Conservation (phyloP, 2,329 filamentous ascomycete genomes). For the Ophiobolus disseminans region DNA sequence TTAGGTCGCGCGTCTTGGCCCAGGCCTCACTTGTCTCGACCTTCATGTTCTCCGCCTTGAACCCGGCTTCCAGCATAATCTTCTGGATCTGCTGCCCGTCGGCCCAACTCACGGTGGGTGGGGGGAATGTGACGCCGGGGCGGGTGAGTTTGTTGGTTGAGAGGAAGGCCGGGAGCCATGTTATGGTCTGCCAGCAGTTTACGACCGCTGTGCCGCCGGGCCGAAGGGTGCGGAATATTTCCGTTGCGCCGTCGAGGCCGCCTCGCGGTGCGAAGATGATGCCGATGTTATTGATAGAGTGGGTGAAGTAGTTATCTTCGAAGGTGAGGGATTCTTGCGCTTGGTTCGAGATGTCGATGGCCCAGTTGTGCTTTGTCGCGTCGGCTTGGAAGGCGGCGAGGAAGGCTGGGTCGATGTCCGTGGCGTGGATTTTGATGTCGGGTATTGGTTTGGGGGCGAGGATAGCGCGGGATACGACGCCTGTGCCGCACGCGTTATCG, state of each 20-base stretch:
- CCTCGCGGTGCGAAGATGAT: conserved; percentile 46
- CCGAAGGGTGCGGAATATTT: conserved; percentile 50
- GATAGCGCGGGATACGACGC: conserved; percentile 36
- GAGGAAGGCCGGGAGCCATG: conserved; percentile 32
- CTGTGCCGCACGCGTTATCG: conserved; percentile 46
- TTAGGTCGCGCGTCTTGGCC: conserved; percentile 25
- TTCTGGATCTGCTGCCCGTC: conserved; percentile 37
- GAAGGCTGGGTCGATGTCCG: conserved; percentile 40
- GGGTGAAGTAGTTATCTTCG: conserved; percentile 44
- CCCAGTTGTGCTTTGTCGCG: conserved; percentile 27
- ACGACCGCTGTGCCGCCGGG: conserved; percentile 49
- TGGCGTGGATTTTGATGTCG: conserved; percentile 36
- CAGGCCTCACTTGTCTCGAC: conserved; percentile 35
- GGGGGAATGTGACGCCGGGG: conserved; percentile 21
- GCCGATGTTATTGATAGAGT: conserved; percentile 51
- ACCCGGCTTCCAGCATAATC: conserved; percentile 38
- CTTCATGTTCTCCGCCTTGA: conserved; percentile 27
- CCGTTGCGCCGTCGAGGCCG: conserved; percentile 41
- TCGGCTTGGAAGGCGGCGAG: conserved; percentile 25
- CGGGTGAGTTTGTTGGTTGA: conserved; percentile 24
- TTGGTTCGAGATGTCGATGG: conserved; percentile 28
- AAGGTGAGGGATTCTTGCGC: conserved; percentile 26
- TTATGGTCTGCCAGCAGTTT: conserved; percentile 44
- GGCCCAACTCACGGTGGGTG: conserved; percentile 32
- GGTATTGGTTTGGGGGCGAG: conserved; percentile 13